Evolutionary conservation across 2,329 filamentous ascomycete species (phyloP).

Genomic region (Aspergillus tamarii): DNA sequence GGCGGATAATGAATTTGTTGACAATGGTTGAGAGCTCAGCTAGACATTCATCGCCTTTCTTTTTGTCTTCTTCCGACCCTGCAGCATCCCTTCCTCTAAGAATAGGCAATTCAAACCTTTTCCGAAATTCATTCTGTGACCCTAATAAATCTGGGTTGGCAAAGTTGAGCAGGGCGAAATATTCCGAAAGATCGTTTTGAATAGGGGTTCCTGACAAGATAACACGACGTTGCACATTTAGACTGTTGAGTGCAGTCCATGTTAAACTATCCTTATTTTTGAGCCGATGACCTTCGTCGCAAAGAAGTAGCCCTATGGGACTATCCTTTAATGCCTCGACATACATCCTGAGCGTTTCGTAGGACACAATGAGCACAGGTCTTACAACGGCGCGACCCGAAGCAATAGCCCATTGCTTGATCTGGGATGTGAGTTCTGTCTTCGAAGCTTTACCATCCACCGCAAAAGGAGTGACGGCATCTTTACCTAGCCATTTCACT

Average conservation of each 20-base stretch:
- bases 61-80: conserved; percentile 78
- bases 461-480: conserved; percentile 89
- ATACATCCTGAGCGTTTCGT: conserved; percentile 91
- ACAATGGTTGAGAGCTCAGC: conserved; percentile 80
- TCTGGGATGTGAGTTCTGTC: conserved; percentile 84
- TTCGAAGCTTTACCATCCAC: conserved; percentile 97
- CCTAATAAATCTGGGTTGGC: conserved; percentile 92
- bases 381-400: conserved; percentile 86
- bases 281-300: conserved; percentile 92
- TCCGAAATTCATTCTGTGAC: conserved; percentile 86
- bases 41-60: conserved; percentile 82
- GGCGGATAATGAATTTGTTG: conserved; percentile 97
- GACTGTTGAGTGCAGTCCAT: conserved; percentile 83
- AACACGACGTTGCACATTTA: conserved; percentile 88
- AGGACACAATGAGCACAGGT: conserved; percentile 95
- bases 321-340: conserved; percentile 87
- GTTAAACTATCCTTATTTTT: conserved; percentile 98
- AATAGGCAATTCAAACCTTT: conserved; percentile 91
- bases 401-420: conserved; percentile 93
- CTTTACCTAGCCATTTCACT: conserved; percentile 91
- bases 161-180: conserved; percentile 94
- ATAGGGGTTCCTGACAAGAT: conserved; percentile 97
- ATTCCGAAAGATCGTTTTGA: conserved; percentile 97
- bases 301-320: conserved; percentile 88
- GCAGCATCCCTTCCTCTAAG: conserved; percentile 87